These are phyloP conservation scores for Capsicum rhomboideum DNA, from an alignment of 257 asterid genomes.

Conservation along the genomic window DNA sequence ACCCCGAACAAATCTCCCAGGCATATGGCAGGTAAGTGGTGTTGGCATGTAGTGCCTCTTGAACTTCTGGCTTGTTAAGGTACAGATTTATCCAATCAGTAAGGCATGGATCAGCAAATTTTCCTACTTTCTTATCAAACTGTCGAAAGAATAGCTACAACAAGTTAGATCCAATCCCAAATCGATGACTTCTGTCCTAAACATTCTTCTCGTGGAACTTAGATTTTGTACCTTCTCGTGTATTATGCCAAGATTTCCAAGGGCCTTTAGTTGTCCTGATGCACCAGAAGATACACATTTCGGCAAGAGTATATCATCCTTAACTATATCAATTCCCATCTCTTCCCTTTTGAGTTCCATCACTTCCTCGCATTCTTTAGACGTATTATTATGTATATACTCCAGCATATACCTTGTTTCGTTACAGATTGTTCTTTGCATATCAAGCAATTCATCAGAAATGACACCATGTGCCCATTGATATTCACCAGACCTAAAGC, in stretches of 20 bases:
- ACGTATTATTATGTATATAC: neutral
- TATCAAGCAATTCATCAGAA: conserved; percentile 12
- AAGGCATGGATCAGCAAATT: conserved; percentile 5
- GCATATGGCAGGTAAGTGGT: conserved; percentile 1
- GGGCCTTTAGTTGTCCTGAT: neutral
- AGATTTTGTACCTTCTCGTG: neutral
- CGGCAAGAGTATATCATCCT: neutral
- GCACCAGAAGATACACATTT: neutral
- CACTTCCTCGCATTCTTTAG: neutral
- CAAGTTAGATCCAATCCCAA: neutral
- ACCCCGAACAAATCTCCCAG: conserved; percentile 19
- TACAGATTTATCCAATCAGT: neutral
- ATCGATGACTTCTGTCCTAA: neutral
- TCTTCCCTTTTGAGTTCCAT: neutral
- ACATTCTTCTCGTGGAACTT: neutral
- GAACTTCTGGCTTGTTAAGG: conserved; percentile 14
- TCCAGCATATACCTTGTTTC: conserved; percentile 4
- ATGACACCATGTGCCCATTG: conserved; percentile 22
- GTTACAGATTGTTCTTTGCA: conserved; percentile 12
- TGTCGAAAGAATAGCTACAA: neutral
- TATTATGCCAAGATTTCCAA: neutral
- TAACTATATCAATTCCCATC: neutral
- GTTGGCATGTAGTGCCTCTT: conserved; percentile 18
- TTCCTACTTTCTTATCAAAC: neutral
- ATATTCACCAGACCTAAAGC: conserved; percentile 6